Base-by-base conservation (phyloP, 306 rosid genomes). In the Dalbergia oliveri region DNA sequence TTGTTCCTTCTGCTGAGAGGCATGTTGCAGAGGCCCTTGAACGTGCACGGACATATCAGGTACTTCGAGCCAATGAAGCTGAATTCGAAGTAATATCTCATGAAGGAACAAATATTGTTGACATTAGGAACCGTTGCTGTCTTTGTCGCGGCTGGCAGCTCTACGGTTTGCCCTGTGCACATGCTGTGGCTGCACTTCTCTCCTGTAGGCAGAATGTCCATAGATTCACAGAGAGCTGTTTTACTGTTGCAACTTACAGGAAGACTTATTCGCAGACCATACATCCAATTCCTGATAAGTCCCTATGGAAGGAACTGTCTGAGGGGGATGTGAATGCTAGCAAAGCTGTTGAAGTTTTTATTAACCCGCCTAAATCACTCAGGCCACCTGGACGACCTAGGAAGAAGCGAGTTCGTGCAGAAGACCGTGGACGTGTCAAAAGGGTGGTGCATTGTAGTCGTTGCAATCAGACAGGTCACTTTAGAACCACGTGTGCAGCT, bases 381-480 rank as follows among this genome's bases (percentile, higher is more conserved):
- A 82, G 97, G 16, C 94, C 97, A 4, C 97, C 97, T 0, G 97
- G 97, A 26, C 82, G 97, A 11, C 97, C 97, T 3, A 87, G 97
- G 81, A 93, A 93, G 91, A 93, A 91, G 67, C 83, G 97, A 53
- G 96, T 91, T 44, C 87, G 97, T 44, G 97, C 97, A 0, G 97
- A 93, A 82, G 97, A 93, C 50, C 94, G 97, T 4, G 97, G 94
- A 23, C 96, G 97, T 8, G 91, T 86, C 59, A 93, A 91, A 82
- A 84, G 97, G n/a, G 92, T 91, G 33, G 97, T 93, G 88, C 97
- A 91, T 75, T 93, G 97, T 75, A 93, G 97, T 77, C 96, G 97
- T 31, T 93, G 97, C 89, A 93, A 93, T 82, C 97, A 91, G 75
- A 91, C 94, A 8, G 97, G 97, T 26, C 97, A 93, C 83, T 93